phyloP scores from a whole-genome alignment of 176 grass and related monocot species.

The Zoysia pacifica region DNA sequence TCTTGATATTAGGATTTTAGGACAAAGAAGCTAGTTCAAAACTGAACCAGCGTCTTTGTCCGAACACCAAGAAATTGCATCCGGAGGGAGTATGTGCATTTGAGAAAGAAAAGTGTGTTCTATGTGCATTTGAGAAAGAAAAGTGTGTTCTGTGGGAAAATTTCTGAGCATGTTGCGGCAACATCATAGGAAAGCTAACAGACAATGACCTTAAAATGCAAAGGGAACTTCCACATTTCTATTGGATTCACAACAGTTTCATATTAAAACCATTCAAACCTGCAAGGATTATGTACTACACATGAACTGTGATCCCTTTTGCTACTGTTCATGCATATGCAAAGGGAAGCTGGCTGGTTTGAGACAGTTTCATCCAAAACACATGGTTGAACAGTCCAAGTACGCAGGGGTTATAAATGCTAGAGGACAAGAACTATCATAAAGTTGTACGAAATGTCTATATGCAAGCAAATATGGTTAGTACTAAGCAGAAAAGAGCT shows the following conservation, averaged over 20 bases:
- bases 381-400: neutral
- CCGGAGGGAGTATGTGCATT: neutral
- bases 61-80: neutral
- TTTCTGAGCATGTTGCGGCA: neutral
- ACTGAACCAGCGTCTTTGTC: neutral
- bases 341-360: no score
- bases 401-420: neutral
- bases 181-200: neutral
- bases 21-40: neutral
- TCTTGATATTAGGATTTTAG: neutral
- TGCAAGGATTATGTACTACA: no score
- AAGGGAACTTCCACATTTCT: neutral
- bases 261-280: neutral
- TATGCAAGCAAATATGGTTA: conserved; percentile 22
- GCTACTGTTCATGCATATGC: no score
- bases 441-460: neutral
- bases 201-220: neutral
- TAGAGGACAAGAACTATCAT: neutral
- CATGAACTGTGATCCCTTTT: no score
- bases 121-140: conserved; percentile 37
- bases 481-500: conserved; percentile 17
- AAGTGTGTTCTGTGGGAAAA: conserved; percentile 21
- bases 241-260: neutral
- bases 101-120: conserved; percentile 31
- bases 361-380: neutral